Percentiles rank a stretch among this genome's conserved stretches.
These are phyloP conservation scores for Chaetomidium leptoderma DNA, from an alignment of 495 filamentous ascomycete species.

Conservation along the genomic window DNA sequence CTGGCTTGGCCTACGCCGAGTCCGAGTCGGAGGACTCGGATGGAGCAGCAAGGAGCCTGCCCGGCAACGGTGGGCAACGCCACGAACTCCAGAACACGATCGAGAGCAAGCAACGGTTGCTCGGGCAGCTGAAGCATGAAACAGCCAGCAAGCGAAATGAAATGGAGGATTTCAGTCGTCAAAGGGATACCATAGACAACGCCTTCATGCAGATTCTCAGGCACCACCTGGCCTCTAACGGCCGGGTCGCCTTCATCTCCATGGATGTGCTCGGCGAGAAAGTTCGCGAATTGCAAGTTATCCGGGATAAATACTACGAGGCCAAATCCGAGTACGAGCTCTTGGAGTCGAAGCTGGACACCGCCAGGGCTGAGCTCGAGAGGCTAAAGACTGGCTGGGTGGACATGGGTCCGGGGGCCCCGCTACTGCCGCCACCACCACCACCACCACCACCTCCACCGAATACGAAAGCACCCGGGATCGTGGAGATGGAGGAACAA, in stretches of 20 bases:
- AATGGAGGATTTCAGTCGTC: conserved; percentile 16
- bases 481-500: not conserved
- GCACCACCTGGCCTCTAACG: conserved; percentile 19
- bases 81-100: conserved; percentile 20
- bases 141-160: conserved; percentile 25
- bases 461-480: not conserved
- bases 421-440: not conserved
- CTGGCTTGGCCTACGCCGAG: not conserved
- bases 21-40: conserved; percentile 16
- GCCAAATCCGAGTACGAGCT: conserved; percentile 24
- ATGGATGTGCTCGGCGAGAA: conserved; percentile 10
- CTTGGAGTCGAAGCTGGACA: conserved; percentile 23
- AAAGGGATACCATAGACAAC: conserved; percentile 27
- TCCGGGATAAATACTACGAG: conserved; percentile 26
- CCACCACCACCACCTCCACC: not conserved
- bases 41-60: not conserved
- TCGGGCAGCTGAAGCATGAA: conserved; percentile 11
- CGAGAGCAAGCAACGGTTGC: conserved; percentile 15
- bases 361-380: conserved; percentile 21
- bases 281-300: conserved; percentile 26
- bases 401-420: not conserved
- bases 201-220: conserved; percentile 28
- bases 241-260: conserved; percentile 4
- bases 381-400: conserved; percentile 18
- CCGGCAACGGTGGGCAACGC: not conserved